These are phyloP conservation scores for Penicillium taxi DNA, from an alignment of 495 filamentous ascomycete genomes.

Conservation along the genomic window DNA sequence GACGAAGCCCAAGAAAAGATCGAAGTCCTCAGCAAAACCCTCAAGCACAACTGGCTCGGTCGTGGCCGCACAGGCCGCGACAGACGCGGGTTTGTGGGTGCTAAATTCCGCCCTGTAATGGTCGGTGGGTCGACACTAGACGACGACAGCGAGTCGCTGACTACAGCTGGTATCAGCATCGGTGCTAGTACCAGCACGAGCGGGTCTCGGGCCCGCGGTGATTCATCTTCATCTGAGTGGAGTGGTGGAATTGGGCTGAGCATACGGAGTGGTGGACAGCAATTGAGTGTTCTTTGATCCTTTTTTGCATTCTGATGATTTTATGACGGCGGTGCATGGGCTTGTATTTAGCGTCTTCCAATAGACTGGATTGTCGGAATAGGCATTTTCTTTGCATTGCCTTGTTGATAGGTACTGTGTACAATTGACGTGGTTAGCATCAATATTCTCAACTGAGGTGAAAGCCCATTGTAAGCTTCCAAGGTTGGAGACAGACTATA, in stretches of 20 bases:
- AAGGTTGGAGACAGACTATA: no score
- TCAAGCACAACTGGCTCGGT: constrained; percentile 96
- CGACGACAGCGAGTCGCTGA: constrained; percentile 19
- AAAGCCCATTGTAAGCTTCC: no score
- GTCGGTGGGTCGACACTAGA: constrained; percentile 17
- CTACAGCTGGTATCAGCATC: constrained; percentile 21
- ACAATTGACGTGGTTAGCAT: no score
- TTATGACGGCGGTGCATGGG: not conserved
- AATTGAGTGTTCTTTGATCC: constrained; percentile 27
- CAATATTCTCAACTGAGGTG: no score
- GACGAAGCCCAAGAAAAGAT: constrained; percentile 74
- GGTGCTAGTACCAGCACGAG: constrained; percentile 21
- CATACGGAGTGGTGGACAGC: constrained; percentile 20
- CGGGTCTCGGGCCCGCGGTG: constrained; percentile 16
- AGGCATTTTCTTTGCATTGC: no score
- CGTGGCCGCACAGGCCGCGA: constrained; percentile 84
- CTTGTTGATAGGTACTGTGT: no score
- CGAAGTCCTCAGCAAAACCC: constrained; percentile 69
- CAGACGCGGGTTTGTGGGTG: constrained; percentile 77
- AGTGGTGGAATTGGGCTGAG: constrained; percentile 18
- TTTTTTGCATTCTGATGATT: not conserved
- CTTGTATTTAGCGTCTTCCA: no score
- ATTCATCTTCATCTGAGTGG: constrained; percentile 25
- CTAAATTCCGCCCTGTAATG: constrained; percentile 43
- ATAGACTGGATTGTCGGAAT: no score